phyloP scores from a whole-genome alignment of 2,329 filamentous ascomycete species.

The Hirsutella rhossiliensis region DNA sequence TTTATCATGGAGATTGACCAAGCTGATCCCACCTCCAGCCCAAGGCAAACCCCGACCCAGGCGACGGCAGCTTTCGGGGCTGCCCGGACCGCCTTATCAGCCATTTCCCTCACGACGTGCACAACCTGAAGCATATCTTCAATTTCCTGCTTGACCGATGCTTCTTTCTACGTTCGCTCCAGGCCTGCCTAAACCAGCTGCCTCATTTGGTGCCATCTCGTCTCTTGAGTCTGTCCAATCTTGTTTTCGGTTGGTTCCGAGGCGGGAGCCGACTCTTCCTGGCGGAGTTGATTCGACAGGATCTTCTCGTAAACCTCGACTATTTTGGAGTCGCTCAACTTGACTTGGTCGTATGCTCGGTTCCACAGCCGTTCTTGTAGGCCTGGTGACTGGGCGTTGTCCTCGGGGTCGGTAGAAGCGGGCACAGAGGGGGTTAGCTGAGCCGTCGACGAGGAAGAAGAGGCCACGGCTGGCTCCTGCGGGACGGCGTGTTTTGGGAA shows the following conservation, averaged over 20 bases:
- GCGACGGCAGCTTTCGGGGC: constrained; percentile 21
- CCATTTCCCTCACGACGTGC: constrained; percentile 11
- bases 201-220: constrained; percentile 15
- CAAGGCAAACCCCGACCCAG: constrained; percentile 22
- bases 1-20: background rate
- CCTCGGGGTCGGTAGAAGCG: no score
- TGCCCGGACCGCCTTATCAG: constrained; percentile 12
- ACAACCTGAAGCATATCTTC: constrained; percentile 11
- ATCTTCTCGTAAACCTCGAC: background rate
- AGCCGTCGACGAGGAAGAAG: no score
- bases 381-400: no score
- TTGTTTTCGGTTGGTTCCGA: background rate
- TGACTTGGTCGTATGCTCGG: background rate
- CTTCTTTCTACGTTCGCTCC: constrained; percentile 12
- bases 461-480: no score
- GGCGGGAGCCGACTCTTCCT: background rate
- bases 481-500: no score
- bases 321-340: background rate
- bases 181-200: constrained; percentile 15
- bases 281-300: background rate
- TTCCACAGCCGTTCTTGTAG: background rate
- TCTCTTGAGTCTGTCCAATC: background rate
- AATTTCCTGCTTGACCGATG: constrained; percentile 12
- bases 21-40: background rate
- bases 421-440: no score